These are phyloP conservation scores for Mortierella sp. DNA, from an alignment of 371 early-diverging fungal genomes.

Conservation along the genomic window DNA sequence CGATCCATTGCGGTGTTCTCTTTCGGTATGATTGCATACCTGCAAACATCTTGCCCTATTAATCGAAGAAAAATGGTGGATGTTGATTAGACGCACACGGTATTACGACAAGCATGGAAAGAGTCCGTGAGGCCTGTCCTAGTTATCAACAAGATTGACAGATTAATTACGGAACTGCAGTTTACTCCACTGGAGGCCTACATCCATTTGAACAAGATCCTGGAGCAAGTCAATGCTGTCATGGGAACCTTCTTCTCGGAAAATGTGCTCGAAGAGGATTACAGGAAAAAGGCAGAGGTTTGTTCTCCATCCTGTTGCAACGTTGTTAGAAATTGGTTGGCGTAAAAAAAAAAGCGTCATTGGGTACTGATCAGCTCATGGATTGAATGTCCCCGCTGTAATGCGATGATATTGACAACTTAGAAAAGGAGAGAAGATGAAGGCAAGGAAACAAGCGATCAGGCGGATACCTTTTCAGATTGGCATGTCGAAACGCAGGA, in stretches of 20 bases:
- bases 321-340: no score
- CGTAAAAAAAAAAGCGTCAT: not conserved
- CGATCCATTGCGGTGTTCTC: no score
- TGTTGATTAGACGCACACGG: conserved; percentile 87
- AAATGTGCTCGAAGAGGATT: conserved; percentile 89
- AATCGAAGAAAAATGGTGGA: no score
- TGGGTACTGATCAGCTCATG: not conserved
- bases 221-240: conserved; percentile 96
- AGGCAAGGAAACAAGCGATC: conserved; percentile 54
- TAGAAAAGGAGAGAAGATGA: conserved; percentile 44
- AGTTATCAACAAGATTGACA: conserved; percentile 99
- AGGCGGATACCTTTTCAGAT: conserved; percentile 61
- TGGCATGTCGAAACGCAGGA: conserved; percentile 92
- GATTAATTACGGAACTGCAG: conserved; percentile 92
- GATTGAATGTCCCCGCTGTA: no score
- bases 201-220: conserved; percentile 85
- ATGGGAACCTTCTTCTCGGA: conserved; percentile 94
- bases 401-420: no score
- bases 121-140: conserved; percentile 92
- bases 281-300: conserved; percentile 72
- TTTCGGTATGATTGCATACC: no score
- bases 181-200: conserved; percentile 94
- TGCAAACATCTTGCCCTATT: no score
- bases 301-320: not conserved
- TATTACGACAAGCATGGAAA: conserved; percentile 92